These are phyloP conservation scores for Uncinocarpus reesii DNA, from an alignment of 2,329 filamentous ascomycete species.

Conservation along the genomic window DNA sequence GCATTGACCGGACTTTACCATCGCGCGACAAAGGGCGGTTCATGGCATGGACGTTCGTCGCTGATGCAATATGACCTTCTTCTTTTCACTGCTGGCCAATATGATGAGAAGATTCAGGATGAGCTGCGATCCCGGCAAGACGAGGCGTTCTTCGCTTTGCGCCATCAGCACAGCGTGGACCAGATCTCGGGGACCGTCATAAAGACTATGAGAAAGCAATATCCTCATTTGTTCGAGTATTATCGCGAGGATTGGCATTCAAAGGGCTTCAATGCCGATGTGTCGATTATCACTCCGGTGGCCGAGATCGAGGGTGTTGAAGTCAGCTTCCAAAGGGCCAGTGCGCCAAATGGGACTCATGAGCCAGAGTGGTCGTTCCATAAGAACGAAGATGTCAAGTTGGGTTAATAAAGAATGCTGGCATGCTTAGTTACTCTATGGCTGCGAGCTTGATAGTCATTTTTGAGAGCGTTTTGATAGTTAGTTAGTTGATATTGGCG, in stretches of 20 bases:
- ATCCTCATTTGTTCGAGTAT: constrained; percentile 46
- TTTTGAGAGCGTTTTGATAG: not conserved
- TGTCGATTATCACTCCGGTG: constrained; percentile 41
- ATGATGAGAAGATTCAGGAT: constrained; percentile 45
- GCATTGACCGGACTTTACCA: constrained; percentile 54
- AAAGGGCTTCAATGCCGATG: constrained; percentile 35
- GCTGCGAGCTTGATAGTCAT: too few species aligned
- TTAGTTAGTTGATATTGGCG: too few species aligned
- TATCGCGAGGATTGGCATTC: constrained; percentile 42
- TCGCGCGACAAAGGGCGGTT: constrained; percentile 53
- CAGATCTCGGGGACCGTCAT: constrained; percentile 53
- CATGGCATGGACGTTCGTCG: constrained; percentile 54
- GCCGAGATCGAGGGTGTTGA: constrained; percentile 40
- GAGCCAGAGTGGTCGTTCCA: constrained; percentile 37
- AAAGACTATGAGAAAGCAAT: constrained; percentile 43
- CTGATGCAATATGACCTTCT: constrained; percentile 60
- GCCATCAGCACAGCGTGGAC: constrained; percentile 55
- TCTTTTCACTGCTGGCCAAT: constrained; percentile 51
- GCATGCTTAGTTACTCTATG: not conserved
- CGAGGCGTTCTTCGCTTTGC: constrained; percentile 46
- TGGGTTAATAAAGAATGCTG: not conserved
- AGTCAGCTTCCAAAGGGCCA: constrained; percentile 40
- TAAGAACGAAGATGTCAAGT: constrained; percentile 22
- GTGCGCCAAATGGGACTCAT: constrained; percentile 45
- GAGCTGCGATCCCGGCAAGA: constrained; percentile 42